Evolutionary conservation across 805 yeast genomes (phyloP).

Genomic region (Debaryomyces tyrocola): DNA sequence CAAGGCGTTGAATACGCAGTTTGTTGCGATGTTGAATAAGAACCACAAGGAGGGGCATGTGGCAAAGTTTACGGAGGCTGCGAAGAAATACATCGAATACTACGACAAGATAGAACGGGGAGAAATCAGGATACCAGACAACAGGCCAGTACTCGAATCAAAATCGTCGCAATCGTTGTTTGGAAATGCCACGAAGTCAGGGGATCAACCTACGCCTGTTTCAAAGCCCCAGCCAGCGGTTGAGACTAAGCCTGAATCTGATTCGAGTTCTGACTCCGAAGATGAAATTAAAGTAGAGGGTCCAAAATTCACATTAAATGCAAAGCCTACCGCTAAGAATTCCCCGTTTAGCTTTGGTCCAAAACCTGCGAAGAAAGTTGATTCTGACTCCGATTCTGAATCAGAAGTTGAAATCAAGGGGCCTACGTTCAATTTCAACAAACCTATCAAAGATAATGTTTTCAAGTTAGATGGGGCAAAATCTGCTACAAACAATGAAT

Average conservation of each 20-base stretch:
- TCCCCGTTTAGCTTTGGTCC: constrained; percentile 41
- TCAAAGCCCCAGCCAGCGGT: constrained; percentile 9
- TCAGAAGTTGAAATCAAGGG: constrained; percentile 71
- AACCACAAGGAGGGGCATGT: constrained; percentile 45
- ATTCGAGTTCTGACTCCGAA: constrained; percentile 25
- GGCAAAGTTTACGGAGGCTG: constrained; percentile 55
- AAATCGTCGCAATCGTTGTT: neutral
- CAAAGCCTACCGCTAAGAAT: constrained; percentile 29
- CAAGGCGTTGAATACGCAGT: constrained; percentile 65
- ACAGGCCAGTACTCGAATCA: neutral
- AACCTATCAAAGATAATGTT: constrained; percentile 34
- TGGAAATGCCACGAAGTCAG: neutral
- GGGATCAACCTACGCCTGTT: neutral
- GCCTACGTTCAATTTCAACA: constrained; percentile 56
- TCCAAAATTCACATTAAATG: constrained; percentile 32
- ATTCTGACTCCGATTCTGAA: constrained; percentile 53
- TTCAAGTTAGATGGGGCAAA: constrained; percentile 20
- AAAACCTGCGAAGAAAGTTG: constrained; percentile 23
- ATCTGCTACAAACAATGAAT: neutral
- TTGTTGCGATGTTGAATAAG: constrained; percentile 48
- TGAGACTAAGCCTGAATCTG: constrained; percentile 20
- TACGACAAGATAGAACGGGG: constrained; percentile 24
- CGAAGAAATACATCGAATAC: constrained; percentile 60
- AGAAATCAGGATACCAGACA: neutral
- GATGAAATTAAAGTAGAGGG: constrained; percentile 33